Conservation (phyloP, 1,284 basidiomycete genomes). For the Somion occarium region DNA sequence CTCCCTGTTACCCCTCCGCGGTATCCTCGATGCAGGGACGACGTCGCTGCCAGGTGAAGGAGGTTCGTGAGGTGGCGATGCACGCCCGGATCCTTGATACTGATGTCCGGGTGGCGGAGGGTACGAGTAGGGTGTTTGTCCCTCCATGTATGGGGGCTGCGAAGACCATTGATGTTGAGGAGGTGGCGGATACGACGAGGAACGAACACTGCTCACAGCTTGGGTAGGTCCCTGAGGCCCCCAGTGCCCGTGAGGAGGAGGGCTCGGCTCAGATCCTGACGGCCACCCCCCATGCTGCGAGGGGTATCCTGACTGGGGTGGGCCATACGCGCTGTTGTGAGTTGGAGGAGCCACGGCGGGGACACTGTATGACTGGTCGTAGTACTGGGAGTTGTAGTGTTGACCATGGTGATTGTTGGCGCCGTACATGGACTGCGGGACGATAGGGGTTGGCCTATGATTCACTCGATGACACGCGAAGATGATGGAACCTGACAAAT, state of each 20-base stretch:
- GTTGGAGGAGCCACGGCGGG: constrained; percentile 35
- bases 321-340: constrained; percentile 31
- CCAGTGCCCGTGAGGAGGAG: constrained; percentile 5
- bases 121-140: constrained; percentile 16
- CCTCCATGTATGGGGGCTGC: constrained; percentile 23
- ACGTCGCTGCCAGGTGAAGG: constrained; percentile 35
- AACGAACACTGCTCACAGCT: constrained; percentile 41
- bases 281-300: constrained; percentile 48
- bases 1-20: constrained; percentile 38
- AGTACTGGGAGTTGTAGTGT: constrained; percentile 21
- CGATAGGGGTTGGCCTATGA: constrained; percentile 4
- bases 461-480: constrained; percentile 79
- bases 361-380: constrained; percentile 36
- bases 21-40: constrained; percentile 62
- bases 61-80: constrained; percentile 9
- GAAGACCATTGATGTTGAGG: constrained; percentile 25
- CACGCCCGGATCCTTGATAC: neutral
- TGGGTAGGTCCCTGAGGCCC: neutral
- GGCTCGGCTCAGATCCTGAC: constrained; percentile 10
- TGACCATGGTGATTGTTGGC: constrained; percentile 12
- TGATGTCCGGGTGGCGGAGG: constrained; percentile 13
- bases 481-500: constrained; percentile 61
- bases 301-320: constrained; percentile 29
- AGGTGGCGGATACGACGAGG: constrained; percentile 38
- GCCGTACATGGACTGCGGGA: constrained; percentile 3